Evolutionary conservation across 495 filamentous ascomycete genomes (phyloP).

Genomic region (Penicillium macrosclerotiorum): DNA sequence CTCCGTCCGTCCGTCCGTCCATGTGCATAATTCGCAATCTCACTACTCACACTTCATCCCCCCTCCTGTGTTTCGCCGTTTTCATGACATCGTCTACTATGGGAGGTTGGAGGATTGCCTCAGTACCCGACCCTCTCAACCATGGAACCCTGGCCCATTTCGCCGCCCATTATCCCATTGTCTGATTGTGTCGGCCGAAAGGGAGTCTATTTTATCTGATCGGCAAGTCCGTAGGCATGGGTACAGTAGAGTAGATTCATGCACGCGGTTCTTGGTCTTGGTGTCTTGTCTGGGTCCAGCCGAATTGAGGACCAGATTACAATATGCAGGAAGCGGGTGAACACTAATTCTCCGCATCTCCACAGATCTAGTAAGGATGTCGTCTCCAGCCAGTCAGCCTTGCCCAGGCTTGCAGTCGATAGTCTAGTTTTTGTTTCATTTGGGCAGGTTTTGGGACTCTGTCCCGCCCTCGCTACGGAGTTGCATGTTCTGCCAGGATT

Average conservation of each 20-base stretch:
- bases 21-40: no score
- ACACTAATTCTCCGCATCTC: slow-evolving; percentile 28
- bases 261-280: not conserved
- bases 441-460: no score
- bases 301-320: not conserved
- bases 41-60: no score
- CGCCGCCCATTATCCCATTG: slow-evolving; percentile 15
- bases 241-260: not conserved
- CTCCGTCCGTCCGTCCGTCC: no score
- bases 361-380: slow-evolving; percentile 11
- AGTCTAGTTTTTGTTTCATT: no score
- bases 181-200: slow-evolving; percentile 14
- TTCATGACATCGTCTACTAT: slow-evolving; percentile 26
- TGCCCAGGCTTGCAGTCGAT: no score
- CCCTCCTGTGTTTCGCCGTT: no score
- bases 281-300: no score
- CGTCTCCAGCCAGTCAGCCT: slow-evolving; percentile 1
- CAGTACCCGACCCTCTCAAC: slow-evolving; percentile 6
- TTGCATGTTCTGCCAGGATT: no score
- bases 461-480: no score
- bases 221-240: not conserved
- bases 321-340: slow-evolving; percentile 8
- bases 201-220: slow-evolving; percentile 17
- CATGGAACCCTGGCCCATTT: slow-evolving; percentile 13
- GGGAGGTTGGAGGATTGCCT: slow-evolving; percentile 3